A percentile compares a stretch with the other conserved stretches of the same genome.
phyloP scores from a whole-genome alignment of 805 yeast species.

The Barnettozyma vustinii region DNA sequence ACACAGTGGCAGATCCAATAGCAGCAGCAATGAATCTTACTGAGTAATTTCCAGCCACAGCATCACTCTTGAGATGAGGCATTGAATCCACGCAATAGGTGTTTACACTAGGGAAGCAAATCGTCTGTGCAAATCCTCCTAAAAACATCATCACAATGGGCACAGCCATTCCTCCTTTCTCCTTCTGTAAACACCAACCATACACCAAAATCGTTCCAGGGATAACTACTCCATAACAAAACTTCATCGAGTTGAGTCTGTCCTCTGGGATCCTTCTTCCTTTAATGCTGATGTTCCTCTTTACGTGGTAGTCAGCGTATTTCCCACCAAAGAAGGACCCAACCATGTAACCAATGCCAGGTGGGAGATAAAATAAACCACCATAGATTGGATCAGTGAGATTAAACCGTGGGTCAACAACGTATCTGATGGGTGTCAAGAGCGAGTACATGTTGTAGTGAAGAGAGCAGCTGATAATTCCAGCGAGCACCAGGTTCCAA shows the following conservation, averaged over 20 bases:
- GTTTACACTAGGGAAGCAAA: constrained; percentile 46
- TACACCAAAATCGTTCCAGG: constrained; percentile 43
- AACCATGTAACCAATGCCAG: constrained; percentile 47
- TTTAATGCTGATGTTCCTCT: constrained; percentile 35
- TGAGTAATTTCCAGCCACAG: constrained; percentile 49
- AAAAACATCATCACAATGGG: constrained; percentile 46
- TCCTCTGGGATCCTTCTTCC: constrained; percentile 46
- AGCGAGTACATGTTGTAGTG: constrained; percentile 46
- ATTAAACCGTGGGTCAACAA: constrained; percentile 50
- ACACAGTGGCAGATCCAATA: constrained; percentile 44
- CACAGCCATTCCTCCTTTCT: constrained; percentile 49
- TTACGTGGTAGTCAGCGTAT: constrained; percentile 45
- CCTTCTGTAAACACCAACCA: constrained; percentile 47
- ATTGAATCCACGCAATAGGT: constrained; percentile 55
- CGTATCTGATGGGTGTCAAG: constrained; percentile 50
- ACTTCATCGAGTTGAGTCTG: constrained; percentile 36
- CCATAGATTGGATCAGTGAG: constrained; percentile 43
- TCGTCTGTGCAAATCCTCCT: constrained; percentile 46
- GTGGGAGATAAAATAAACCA: constrained; percentile 50
- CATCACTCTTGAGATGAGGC: constrained; percentile 51
- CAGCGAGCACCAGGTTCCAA: constrained; percentile 37
- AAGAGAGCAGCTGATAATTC: constrained; percentile 42
- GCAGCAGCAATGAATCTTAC: constrained; percentile 47
- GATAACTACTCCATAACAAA: constrained; percentile 35
- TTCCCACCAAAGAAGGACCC: constrained; percentile 50